Conservation (phyloP, 495 filamentous ascomycete genomes). For the Mytilinidion resinicola region DNA sequence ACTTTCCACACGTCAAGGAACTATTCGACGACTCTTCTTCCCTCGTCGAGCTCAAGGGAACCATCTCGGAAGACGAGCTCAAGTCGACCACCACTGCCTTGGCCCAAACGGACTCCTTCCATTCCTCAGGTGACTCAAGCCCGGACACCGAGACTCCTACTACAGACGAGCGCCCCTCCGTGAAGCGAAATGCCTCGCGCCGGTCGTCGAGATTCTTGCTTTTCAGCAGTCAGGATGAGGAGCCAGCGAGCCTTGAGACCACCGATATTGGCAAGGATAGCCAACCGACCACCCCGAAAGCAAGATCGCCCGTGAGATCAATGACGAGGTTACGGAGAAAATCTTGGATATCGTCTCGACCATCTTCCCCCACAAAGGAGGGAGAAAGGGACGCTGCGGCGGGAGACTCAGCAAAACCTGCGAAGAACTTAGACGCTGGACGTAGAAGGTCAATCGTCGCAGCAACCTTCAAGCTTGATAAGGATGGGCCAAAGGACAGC, state of each 20-base stretch:
- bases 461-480: conserved; percentile 13
- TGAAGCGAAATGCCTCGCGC: conserved; percentile 18
- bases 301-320: conserved; percentile 18
- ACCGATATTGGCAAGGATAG: too few relatives aligned
- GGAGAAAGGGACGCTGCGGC: conserved; percentile 5
- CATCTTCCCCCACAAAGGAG: conserved; percentile 15
- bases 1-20: conserved; percentile 26
- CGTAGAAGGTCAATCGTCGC: conserved; percentile 8
- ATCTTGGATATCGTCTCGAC: conserved; percentile 25
- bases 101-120: conserved; percentile 7
- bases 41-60: conserved; percentile 21
- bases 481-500: conserved; percentile 5
- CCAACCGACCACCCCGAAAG: neutral
- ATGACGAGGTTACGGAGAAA: conserved; percentile 24
- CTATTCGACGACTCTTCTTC: conserved; percentile 21
- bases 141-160: conserved; percentile 17
- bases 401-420: neutral
- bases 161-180: conserved; percentile 7
- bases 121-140: conserved; percentile 23
- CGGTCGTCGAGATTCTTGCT: conserved; percentile 25
- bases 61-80: conserved; percentile 26
- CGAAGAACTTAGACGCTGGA: conserved; percentile 3
- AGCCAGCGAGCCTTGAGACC: neutral
- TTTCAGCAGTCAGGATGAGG: conserved; percentile 22
- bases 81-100: conserved; percentile 3